Evolutionary conservation across 2,329 filamentous ascomycete genomes (phyloP).

Genomic region (Exophiala aquamarina): DNA sequence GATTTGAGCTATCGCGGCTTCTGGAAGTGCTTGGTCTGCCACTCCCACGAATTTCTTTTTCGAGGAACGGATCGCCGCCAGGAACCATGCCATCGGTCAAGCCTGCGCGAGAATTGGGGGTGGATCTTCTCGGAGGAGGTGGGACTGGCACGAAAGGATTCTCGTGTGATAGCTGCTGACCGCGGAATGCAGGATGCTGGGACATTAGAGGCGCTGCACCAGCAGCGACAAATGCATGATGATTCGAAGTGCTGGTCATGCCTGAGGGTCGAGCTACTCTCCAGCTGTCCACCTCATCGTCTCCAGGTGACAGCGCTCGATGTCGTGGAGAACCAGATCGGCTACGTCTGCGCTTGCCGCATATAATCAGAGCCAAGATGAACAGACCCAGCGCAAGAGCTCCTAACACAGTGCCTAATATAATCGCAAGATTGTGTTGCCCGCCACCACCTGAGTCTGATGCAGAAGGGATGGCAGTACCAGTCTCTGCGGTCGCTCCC

Average conservation of each 20-base stretch:
- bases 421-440: conserved; percentile 20
- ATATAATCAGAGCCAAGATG: conserved; percentile 20
- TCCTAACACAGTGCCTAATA: conserved; percentile 26
- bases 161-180: conserved; percentile 11
- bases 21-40: conserved; percentile 5
- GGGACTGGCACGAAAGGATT: conserved; percentile 28
- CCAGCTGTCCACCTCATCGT: conserved; percentile 28
- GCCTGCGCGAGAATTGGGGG: conserved; percentile 19
- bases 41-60: conserved; percentile 1
- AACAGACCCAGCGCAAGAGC: conserved; percentile 24
- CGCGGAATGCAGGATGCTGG: conserved; percentile 20
- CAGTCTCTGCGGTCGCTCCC: conserved; percentile 13
- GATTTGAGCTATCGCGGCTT: conserved; percentile 3
- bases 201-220: conserved; percentile 23
- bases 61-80: conserved; percentile 17
- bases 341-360: conserved; percentile 16
- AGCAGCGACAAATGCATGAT: neutral
- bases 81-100: conserved; percentile 19
- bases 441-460: conserved; percentile 3
- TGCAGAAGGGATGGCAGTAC: conserved; percentile 6
- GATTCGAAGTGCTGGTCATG: conserved; percentile 2
- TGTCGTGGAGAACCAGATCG: conserved; percentile 20
- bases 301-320: conserved; percentile 21
- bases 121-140: conserved; percentile 25
- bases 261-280: conserved; percentile 13